Base-by-base conservation (phyloP, 805 yeast genomes). In the Tetrapisispora iriomotensis region DNA sequence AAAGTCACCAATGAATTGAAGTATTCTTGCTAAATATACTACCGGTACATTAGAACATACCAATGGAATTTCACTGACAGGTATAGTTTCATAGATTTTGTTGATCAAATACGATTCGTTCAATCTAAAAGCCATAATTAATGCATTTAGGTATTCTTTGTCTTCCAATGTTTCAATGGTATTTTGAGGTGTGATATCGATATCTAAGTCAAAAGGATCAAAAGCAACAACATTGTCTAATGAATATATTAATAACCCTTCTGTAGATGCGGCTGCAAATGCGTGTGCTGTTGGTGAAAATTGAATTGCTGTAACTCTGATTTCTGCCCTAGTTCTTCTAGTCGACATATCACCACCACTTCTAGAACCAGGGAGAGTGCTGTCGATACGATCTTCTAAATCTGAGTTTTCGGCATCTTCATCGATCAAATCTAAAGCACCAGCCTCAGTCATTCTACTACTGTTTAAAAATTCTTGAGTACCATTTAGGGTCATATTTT, bases 241-340 rank as follows among this genome's bases (percentile, higher is more conserved):
- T 1, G 95, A 80, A 58, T 74, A 92, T 1, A 92, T 67, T 41
- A 87, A 66, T 34, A 92, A 65, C 8, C 98, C 98, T 59, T 90
- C 97, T 0, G 98, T 92, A 0, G 96, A 79, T 0, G 96, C 92
- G 30, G 94, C 95, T 1, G 95, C 92, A 68, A 92, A 92, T 25
- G 94, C 77, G 17, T 81, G 70, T 2, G 94, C 82, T 0, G 96
- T 81, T 15, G 98, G 98, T 2, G 95, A 84, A 54, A 88, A 92
- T 48, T 71, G 72, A 22, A 92, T 71, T 3, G 81, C 67, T 2
- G 85, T 75, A 4, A 88, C 87, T 53, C 94, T 68, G n/a, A 92
- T 72, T 49, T 79, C 94, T 0, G 96, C 92, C 47, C 87, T 74
- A 1, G 76, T 69, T 37, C 75, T 73, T 50, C 96, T 72, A 8